These are phyloP conservation scores for Melocanna baccifera DNA, from an alignment of 176 grass and related monocot genomes.

Conservation along the genomic window DNA sequence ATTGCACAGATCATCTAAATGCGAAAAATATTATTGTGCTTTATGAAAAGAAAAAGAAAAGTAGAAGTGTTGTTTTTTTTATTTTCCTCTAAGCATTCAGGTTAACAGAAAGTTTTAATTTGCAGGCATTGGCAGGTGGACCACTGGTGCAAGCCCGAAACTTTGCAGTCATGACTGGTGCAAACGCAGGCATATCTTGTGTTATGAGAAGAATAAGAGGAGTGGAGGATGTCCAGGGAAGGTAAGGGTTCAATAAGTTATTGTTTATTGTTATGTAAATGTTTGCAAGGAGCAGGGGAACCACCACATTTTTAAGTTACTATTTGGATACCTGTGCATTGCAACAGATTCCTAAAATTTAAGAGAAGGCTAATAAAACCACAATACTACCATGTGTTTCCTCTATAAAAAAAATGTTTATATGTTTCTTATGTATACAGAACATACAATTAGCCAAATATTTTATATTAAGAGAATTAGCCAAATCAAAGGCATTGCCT, in stretches of 20 bases:
- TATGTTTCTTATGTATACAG: background rate
- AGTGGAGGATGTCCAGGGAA: slow-evolving; percentile 88
- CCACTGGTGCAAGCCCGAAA: slow-evolving; percentile 94
- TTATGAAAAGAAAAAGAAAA: background rate
- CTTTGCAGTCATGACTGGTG: slow-evolving; percentile 96
- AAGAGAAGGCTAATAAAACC: background rate
- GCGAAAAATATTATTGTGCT: background rate
- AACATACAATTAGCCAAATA: background rate
- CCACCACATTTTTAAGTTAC: background rate
- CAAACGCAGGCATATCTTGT: slow-evolving; percentile 92
- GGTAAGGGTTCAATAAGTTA: slow-evolving; percentile 37
- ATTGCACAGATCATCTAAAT: background rate
- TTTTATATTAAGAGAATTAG: background rate
- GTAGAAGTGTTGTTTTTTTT: background rate
- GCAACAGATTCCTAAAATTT: background rate
- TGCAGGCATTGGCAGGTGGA: slow-evolving; percentile 86
- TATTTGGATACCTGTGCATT: background rate
- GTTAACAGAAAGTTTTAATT: slow-evolving; percentile 1
- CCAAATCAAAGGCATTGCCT: background rate
- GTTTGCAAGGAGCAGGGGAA: background rate
- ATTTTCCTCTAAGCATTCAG: background rate
- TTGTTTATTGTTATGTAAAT: slow-evolving; percentile 13
- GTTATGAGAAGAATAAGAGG: slow-evolving; percentile 94
- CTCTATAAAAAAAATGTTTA: background rate
- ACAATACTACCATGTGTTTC: background rate